A percentile compares a stretch with the other conserved stretches of the same genome.
These are phyloP conservation scores for Paecilomyces sp. DNA, from an alignment of 2,329 filamentous ascomycete genomes.

Conservation along the genomic window DNA sequence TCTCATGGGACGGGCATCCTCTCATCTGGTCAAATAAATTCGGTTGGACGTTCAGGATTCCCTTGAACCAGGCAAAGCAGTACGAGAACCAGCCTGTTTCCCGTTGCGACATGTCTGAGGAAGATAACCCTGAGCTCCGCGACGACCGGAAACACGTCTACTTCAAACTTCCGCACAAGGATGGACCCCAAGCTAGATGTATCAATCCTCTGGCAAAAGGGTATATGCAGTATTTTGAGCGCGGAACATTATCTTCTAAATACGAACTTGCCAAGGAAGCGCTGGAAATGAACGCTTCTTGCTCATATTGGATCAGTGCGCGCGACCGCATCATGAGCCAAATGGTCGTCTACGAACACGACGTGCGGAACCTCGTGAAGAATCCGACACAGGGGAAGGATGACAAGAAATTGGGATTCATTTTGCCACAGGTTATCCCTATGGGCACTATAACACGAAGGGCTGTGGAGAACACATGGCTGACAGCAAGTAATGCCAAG, in stretches of 20 bases:
- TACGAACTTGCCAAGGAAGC: constrained; percentile 89
- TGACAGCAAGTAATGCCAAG: constrained; percentile 96
- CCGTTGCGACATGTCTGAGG: constrained; percentile 68
- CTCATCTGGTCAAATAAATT: constrained; percentile 88
- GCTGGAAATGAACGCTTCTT: constrained; percentile 95
- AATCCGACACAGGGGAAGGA: constrained; percentile 11
- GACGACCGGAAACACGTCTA: constrained; percentile 63
- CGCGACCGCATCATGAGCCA: constrained; percentile 90
- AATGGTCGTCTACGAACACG: constrained; percentile 80
- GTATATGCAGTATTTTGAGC: constrained; percentile 86
- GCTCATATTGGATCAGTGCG: constrained; percentile 98
- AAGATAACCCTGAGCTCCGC: constrained; percentile 58
- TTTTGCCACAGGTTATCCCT: constrained; percentile 89
- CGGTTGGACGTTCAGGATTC: constrained; percentile 86
- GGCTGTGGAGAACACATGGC: constrained; percentile 95
- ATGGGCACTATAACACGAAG: constrained; percentile 96
- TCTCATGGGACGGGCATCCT: constrained; percentile 85
- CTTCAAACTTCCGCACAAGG: constrained; percentile 94
- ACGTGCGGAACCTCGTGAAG: constrained; percentile 31
- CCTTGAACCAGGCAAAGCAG: constrained; percentile 51
- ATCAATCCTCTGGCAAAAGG: constrained; percentile 83
- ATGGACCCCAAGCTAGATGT: constrained; percentile 79
- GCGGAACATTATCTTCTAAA: constrained; percentile 77
- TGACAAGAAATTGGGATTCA: constrained; percentile 60
- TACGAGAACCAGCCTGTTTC: constrained; percentile 68